Evolutionary conservation across 2,329 filamentous ascomycete genomes (phyloP).

Genomic region (Chlorencoelia australis): DNA sequence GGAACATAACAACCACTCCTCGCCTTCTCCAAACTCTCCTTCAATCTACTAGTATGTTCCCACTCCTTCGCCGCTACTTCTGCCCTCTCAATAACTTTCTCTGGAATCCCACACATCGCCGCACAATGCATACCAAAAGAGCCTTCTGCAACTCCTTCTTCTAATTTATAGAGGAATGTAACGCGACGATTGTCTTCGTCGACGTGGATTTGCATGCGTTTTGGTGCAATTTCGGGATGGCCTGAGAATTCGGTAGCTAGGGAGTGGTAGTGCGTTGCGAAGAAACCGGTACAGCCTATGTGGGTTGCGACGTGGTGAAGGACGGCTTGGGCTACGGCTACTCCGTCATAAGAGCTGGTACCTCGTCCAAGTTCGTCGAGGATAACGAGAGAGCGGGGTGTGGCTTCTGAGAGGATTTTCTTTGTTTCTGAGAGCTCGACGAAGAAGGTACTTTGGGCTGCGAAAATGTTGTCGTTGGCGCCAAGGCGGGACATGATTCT

Average conservation of each 20-base stretch:
- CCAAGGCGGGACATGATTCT: slow-evolving; percentile 98
- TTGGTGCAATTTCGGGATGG: slow-evolving; percentile 78
- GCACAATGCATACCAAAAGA: slow-evolving; percentile 99
- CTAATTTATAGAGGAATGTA: slow-evolving; percentile 93
- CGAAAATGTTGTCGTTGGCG: slow-evolving; percentile 98
- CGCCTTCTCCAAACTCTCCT: slow-evolving; percentile 53
- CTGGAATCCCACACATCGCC: slow-evolving; percentile 90
- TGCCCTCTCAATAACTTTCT: slow-evolving; percentile 71
- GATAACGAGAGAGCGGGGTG: slow-evolving; percentile 87
- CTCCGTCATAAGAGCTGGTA: slow-evolving; percentile 90
- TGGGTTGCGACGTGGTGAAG: slow-evolving; percentile 93
- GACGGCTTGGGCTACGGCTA: slow-evolving; percentile 92
- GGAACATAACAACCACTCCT: slow-evolving; percentile 74
- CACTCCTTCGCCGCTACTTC: slow-evolving; percentile 84
- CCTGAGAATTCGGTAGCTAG: slow-evolving; percentile 81
- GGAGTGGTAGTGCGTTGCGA: slow-evolving; percentile 95
- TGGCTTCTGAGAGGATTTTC: slow-evolving; percentile 93
- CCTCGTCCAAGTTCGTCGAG: slow-evolving; percentile 93
- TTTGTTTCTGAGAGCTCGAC: slow-evolving; percentile 96
- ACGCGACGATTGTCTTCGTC: slow-evolving; percentile 76
- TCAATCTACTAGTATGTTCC: slow-evolving; percentile 88
- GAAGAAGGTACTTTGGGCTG: slow-evolving; percentile 95
- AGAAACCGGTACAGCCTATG: slow-evolving; percentile 90
- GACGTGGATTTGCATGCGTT: slow-evolving; percentile 90
- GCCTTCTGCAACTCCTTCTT: slow-evolving; percentile 87